phyloP scores from a whole-genome alignment of 2,329 filamentous ascomycete species.

The Ceratocystis eucalypticola region DNA sequence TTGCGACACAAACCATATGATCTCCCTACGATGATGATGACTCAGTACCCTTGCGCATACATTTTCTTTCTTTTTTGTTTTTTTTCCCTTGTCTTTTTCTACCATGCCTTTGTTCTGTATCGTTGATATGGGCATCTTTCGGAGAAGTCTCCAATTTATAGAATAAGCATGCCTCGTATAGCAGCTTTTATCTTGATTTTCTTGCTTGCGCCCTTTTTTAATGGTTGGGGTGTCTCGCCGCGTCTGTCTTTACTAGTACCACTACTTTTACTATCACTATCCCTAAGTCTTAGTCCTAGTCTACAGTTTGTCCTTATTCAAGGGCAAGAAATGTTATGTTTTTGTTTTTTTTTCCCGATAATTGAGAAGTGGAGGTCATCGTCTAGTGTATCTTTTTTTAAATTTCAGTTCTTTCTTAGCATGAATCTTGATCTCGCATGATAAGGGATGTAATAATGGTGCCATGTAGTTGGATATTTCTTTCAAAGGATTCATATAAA shows the following conservation, averaged over 20 bases:
- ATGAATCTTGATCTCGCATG: too few relatives aligned
- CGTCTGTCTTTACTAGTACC: neutral
- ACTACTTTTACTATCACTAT: neutral
- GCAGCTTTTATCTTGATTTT: conserved; percentile 5
- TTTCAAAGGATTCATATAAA: neutral
- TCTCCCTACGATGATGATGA: conserved; percentile 14
- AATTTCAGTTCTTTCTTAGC: neutral
- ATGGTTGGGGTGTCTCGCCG: neutral
- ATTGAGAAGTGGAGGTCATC: neutral
- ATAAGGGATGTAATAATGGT: neutral
- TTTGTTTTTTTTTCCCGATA: neutral
- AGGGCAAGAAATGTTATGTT: conserved; percentile 7
- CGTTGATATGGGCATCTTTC: neutral
- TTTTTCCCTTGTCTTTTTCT: neutral
- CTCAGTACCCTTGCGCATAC: neutral
- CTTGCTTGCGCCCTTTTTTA: conserved; percentile 5
- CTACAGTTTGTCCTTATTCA: neutral
- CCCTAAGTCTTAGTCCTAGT: conserved; percentile 5
- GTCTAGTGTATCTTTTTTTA: neutral
- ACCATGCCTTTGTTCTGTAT: neutral
- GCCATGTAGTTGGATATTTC: neutral
- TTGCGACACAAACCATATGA: conserved; percentile 8
- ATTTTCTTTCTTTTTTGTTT: neutral
- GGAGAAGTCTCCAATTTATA: conserved; percentile 7
- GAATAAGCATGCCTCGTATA: conserved; percentile 2